Conservation (phyloP, 2,329 filamentous ascomycete genomes). For the Alternaria ventricosa region DNA sequence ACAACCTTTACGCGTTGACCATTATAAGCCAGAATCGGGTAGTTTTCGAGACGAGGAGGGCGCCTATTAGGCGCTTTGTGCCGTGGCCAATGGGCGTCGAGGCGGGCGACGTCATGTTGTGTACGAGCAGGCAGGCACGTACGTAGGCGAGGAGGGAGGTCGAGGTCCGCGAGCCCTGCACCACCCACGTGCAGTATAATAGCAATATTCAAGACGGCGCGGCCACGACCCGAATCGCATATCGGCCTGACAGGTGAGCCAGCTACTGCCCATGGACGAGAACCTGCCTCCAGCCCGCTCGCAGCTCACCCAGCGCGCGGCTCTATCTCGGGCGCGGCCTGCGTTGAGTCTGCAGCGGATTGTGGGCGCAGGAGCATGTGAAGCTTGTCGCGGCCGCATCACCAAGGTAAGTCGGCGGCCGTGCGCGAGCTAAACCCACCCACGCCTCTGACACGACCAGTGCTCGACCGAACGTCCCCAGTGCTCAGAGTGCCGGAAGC, state of each 20-base stretch:
- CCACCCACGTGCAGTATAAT: not conserved
- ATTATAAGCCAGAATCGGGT: not conserved
- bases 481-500: slow-evolving; percentile 1
- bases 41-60: not conserved
- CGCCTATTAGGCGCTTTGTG: not conserved
- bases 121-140: not conserved
- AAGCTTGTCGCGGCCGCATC: slow-evolving; percentile 9
- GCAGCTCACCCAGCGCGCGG: not conserved
- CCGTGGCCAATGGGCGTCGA: not conserved
- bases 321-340: not conserved
- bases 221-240: not conserved
- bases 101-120: slow-evolving; percentile 1
- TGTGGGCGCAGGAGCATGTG: slow-evolving; percentile 1
- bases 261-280: not conserved
- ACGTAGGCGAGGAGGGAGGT: not conserved
- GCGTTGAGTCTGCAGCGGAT: not conserved
- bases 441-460: not conserved
- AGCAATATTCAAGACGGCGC: not conserved
- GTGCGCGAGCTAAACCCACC: not conserved
- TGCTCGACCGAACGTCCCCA: slow-evolving; percentile 4
- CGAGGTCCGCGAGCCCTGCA: not conserved
- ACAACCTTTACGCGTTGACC: not conserved
- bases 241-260: not conserved
- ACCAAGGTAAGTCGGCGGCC: slow-evolving; percentile 1
- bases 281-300: not conserved